Evolutionary conservation across 345 rosid genomes (phyloP).

Genomic region (Salix dunnii): DNA sequence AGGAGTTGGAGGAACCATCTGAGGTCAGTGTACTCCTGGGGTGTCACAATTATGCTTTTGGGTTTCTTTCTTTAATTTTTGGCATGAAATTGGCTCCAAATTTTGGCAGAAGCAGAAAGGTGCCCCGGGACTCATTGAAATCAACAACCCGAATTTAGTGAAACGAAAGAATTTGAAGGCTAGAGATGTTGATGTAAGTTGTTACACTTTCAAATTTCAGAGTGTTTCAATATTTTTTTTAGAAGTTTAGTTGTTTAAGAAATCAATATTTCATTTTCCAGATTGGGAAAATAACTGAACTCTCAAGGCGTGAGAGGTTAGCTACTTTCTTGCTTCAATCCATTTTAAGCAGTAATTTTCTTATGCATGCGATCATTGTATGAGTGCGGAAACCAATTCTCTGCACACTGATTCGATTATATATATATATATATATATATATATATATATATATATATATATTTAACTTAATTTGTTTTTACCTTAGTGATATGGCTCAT

Average conservation of each 20-base stretch:
- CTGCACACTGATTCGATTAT: background rate
- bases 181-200: conserved; percentile 63
- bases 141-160: conserved; percentile 71
- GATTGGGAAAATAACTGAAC: conserved; percentile 68
- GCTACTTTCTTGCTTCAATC: background rate
- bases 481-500: background rate
- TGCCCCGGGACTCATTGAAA: conserved; percentile 60
- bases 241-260: background rate
- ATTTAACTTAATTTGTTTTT: background rate
- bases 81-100: background rate
- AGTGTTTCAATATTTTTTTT: background rate
- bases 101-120: conserved; percentile 66
- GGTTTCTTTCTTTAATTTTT: background rate
- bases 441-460: background rate
- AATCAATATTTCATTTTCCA: conserved; percentile 16
- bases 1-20: background rate
- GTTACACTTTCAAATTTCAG: background rate
- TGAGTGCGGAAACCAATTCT: background rate
- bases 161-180: conserved; percentile 66
- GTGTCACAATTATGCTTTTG: background rate
- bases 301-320: conserved; percentile 93
- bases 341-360: background rate
- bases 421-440: background rate
- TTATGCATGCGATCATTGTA: background rate
- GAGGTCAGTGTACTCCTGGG: background rate